Percentiles rank a stretch among this genome's conserved stretches.
These are phyloP conservation scores for Trichophyton mentagrophytes DNA, from an alignment of 2,329 filamentous ascomycete species.

Conservation along the genomic window DNA sequence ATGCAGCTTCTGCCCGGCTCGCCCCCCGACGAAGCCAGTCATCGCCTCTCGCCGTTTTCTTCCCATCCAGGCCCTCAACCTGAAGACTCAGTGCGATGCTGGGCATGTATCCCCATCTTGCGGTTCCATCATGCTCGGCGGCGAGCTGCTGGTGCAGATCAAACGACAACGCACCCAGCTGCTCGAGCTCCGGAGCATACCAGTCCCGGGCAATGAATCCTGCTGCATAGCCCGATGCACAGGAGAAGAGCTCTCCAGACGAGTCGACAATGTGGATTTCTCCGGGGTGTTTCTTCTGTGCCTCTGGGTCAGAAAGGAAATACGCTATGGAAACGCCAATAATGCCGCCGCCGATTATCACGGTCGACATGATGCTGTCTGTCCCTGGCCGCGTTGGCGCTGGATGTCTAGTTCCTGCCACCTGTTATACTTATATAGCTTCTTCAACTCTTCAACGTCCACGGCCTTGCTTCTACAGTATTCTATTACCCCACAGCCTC, in stretches of 20 bases:
- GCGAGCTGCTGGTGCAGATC: constrained; percentile 55
- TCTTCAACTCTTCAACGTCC: background rate
- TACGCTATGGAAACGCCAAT: constrained; percentile 60
- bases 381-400: no score
- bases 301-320: constrained; percentile 45
- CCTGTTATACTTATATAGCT: background rate
- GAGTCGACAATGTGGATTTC: constrained; percentile 48
- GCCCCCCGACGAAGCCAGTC: constrained; percentile 56
- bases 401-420: no score
- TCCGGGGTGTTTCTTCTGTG: constrained; percentile 11
- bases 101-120: constrained; percentile 46
- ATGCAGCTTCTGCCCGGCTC: constrained; percentile 46
- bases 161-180: constrained; percentile 56
- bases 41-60: constrained; percentile 37
- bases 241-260: constrained; percentile 51
- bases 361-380: constrained; percentile 37
- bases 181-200: constrained; percentile 47
- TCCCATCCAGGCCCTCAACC: constrained; percentile 24
- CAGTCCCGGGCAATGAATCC: constrained; percentile 65
- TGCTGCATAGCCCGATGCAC: constrained; percentile 60
- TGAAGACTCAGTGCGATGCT: constrained; percentile 49
- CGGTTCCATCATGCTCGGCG: constrained; percentile 42
- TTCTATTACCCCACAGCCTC: background rate
- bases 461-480: background rate
- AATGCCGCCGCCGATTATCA: constrained; percentile 58